A percentile compares a stretch with the other conserved stretches of the same genome.
Evolutionary conservation across 768 basidiomycete species (phyloP).

Genomic region (Tephrocybe sp.): DNA sequence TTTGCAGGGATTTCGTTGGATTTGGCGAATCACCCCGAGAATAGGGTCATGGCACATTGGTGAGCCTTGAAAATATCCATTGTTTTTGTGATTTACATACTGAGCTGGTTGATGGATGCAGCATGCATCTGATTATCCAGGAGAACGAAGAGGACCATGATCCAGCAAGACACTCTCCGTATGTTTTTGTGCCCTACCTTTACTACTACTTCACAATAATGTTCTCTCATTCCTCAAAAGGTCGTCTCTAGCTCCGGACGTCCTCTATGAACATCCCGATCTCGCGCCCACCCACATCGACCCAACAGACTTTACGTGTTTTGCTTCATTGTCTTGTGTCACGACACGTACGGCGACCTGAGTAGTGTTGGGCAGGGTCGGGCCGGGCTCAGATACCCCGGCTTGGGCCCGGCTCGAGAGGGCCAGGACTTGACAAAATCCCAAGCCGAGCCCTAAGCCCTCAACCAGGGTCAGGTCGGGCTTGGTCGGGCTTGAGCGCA

Average conservation of each 20-base stretch:
- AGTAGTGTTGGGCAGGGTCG: too few relatives aligned
- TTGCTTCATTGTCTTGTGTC: constrained; percentile 4
- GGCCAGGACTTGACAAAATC: too few relatives aligned
- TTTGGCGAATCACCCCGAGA: constrained; percentile 11
- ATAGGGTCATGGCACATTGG: constrained; percentile 16
- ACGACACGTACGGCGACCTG: constrained; percentile 1
- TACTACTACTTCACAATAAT: neutral
- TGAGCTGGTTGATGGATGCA: neutral
- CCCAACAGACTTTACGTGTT: constrained; percentile 11
- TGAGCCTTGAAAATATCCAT: neutral
- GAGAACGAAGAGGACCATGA: constrained; percentile 1
- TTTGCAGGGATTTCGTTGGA: constrained; percentile 12
- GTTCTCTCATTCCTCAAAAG: neutral
- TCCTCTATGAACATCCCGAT: constrained; percentile 2
- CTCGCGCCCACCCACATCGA: constrained; percentile 10
- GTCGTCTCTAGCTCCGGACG: constrained; percentile 2
- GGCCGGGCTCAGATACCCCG: too few relatives aligned
- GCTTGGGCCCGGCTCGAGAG: too few relatives aligned
- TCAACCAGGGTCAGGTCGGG: too few relatives aligned
- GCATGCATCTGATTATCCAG: constrained; percentile 8
- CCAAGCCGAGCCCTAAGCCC: too few relatives aligned
- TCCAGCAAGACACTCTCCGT: constrained; percentile 6
- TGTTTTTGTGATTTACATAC: neutral
- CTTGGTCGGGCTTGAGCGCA: too few relatives aligned
- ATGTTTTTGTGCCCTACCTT: neutral